Evolutionary conservation across 805 yeast species (phyloP), one percentile per base, ranked within the genome.

Genomic region (Barnettozyma wickerhamii): DNA sequence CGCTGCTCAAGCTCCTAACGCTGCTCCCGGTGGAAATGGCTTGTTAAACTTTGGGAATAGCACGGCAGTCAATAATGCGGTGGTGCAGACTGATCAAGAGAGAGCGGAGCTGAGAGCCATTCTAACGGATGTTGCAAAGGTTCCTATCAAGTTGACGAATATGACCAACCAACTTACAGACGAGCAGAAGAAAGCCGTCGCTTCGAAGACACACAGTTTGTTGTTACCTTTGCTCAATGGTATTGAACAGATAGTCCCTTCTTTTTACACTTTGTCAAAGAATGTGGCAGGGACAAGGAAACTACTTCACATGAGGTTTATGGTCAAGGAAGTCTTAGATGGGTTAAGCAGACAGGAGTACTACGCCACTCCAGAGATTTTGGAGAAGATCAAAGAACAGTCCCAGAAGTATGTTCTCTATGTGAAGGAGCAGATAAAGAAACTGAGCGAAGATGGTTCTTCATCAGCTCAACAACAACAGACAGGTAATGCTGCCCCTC

Each of bases 291-390:
- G 86, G 9, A 83, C 95, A 2, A 79, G 77, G 53, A 75, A 85
- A 50, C 73, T 89, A 44, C 71, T 89, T 45, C 90, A 84, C 56
- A 77, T 85, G 71, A 81, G 87, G 61, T 73, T 79, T 45, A 81
- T 87, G 81, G 79, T 86, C 33, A 81, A 79, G 53, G 84, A 81
- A 56, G 84, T 87, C 45, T 64, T 81, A 50, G 93, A 86, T 38
- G 79, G 75, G 34, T 67, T 87, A 49, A 74, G 79, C 43, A 70
- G 77, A 47, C 82, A 82, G 5, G 67, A 73, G 18, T 87, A 74
- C 54, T 74, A 80, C 47, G 90, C 90, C 1, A 76, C 78, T n/a
- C 83, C 84, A 13, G 86, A 79, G 35, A 69, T 85, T 30, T 66
- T 86, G 38, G 85, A 78, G 33, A 82, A 80, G 60, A 72, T 88